A percentile compares a stretch with the other conserved stretches of the same genome.
Conservation (phyloP, 2,329 filamentous ascomycete species). For the Colletotrichum tabaci region DNA sequence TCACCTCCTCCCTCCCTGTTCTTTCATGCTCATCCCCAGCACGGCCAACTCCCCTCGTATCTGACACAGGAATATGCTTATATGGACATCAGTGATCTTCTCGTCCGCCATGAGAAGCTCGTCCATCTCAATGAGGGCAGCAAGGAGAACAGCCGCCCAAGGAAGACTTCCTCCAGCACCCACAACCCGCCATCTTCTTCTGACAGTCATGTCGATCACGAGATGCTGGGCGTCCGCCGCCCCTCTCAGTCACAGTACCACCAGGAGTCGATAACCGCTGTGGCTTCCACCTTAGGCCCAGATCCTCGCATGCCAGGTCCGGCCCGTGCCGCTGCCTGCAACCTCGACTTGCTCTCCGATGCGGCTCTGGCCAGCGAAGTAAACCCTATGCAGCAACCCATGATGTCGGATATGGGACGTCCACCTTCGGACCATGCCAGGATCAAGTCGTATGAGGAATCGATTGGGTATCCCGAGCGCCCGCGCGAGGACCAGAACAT, state of each 20-base stretch:
- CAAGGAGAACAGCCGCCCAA: slow-evolving; percentile 66
- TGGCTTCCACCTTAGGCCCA: slow-evolving; percentile 58
- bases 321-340: slow-evolving; percentile 65
- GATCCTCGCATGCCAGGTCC: slow-evolving; percentile 59
- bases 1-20: background rate
- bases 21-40: slow-evolving; percentile 36
- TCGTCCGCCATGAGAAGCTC: slow-evolving; percentile 75
- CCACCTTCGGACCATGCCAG: slow-evolving; percentile 57
- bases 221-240: slow-evolving; percentile 62
- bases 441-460: slow-evolving; percentile 66
- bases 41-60: slow-evolving; percentile 17
- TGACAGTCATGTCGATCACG: slow-evolving; percentile 63
- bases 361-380: slow-evolving; percentile 72
- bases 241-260: slow-evolving; percentile 55
- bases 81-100: slow-evolving; percentile 76
- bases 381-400: slow-evolving; percentile 63
- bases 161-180: slow-evolving; percentile 61
- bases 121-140: slow-evolving; percentile 74
- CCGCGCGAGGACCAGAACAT: slow-evolving; percentile 61
- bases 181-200: slow-evolving; percentile 62
- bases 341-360: slow-evolving; percentile 72
- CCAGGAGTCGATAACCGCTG: slow-evolving; percentile 57
- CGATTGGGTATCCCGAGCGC: slow-evolving; percentile 64
- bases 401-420: slow-evolving; percentile 63
- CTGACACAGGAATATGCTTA: slow-evolving; percentile 60